Base-by-base conservation (phyloP, 768 basidiomycete genomes). In the Pleurotus cornucopiae region DNA sequence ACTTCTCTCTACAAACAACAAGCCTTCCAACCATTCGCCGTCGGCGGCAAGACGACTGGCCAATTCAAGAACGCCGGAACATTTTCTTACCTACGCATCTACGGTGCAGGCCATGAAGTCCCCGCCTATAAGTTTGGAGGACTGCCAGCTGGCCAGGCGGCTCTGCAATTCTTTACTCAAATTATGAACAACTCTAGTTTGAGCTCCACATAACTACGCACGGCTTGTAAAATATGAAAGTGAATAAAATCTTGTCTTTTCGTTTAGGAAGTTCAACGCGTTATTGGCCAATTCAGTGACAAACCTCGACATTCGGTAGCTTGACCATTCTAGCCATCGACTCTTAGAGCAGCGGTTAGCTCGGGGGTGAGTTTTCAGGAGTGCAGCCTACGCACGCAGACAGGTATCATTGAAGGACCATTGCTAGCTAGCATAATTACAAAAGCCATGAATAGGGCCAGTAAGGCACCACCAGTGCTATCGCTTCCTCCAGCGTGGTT, bases 61-160 rank as follows among this genome's bases (percentile, higher is more conserved):
- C 65, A 78, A 34, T 83, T 70, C 69, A 85, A 85, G 70, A 83
- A 82, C 56, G 81, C 83, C 4, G 83, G 82, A 9, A 80, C 71
- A 1, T 73, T 76, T 64, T 81, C 82, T 6, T 84, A 83, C 58
- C 63, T 84, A 12, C 73, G 82, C 7, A 73, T 83, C 26, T 79
- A 68, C 57, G 74, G 74, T 7, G 75, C 78, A 18, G 77, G 76
- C 0, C 77, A 80, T 57, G 75, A 79, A 54, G 77, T 78, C 13
- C 76, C 78, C 23, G 76, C 77, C 1, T 80, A 80, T 55, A 72
- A 68, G 71, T 73, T 63, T 49, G 72, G 72, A 0, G 71, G 43
- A 3, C 58, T 79, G 48, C 64, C 60, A 11, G 61, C 62, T 46
- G 77, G 76, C 6, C 70, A 79, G 62, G 76, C 76, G 7, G 76